These are phyloP conservation scores for Exserohilum turcica DNA, from an alignment of 2,329 filamentous ascomycete genomes.

Conservation along the genomic window DNA sequence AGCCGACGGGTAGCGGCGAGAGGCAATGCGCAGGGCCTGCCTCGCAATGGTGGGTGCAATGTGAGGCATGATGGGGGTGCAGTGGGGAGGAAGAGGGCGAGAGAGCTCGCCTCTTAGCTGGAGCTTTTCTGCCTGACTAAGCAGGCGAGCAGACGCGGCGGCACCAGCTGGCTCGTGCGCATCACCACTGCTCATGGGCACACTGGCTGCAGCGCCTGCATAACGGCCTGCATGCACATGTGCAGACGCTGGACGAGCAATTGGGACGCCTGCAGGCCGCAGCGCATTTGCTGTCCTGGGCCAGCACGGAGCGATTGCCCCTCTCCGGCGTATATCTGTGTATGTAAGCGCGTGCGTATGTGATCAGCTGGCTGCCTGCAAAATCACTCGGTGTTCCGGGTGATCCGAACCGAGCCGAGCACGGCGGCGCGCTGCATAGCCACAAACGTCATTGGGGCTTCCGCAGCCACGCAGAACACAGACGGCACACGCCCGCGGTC, in stretches of 20 bases:
- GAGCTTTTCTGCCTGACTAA: conserved; percentile 5
- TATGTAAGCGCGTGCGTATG: background rate
- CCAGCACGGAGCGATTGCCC: background rate
- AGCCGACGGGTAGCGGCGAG: conserved; percentile 55
- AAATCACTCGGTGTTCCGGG: conserved; percentile 10
- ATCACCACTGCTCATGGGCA: background rate
- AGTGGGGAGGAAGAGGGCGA: conserved; percentile 11
- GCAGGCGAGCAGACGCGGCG: conserved; percentile 1
- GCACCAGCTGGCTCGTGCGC: background rate
- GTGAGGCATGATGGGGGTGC: conserved; percentile 49
- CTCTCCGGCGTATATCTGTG: background rate
- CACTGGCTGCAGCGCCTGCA: background rate
- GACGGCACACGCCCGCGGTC: conserved; percentile 37
- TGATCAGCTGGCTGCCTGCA: background rate
- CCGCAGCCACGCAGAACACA: conserved; percentile 33
- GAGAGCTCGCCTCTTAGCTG: conserved; percentile 8
- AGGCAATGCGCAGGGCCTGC: conserved; percentile 70
- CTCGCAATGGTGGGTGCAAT: conserved; percentile 70
- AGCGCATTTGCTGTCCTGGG: background rate
- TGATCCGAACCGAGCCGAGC: conserved; percentile 9
- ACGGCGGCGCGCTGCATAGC: conserved; percentile 11
- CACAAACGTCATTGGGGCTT: conserved; percentile 15
- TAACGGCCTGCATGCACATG: background rate
- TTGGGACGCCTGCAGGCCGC: background rate
- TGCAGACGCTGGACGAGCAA: no score